A percentile compares a stretch with the other conserved stretches of the same genome.
Conservation (phyloP, 345 rosid species). For the Boechera retrofracta region DNA sequence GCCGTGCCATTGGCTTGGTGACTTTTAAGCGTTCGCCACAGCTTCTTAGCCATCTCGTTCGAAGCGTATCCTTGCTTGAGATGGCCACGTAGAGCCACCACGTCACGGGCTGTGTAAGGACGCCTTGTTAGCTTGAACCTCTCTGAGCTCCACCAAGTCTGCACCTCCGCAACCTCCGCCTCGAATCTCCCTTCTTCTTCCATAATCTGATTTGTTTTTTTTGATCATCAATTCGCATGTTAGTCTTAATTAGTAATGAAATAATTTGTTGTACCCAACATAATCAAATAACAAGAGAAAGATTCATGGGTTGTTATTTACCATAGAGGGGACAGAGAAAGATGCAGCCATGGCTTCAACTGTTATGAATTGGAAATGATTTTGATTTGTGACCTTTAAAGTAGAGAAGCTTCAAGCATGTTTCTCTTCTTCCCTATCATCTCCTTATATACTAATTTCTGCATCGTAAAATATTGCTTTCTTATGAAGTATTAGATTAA, state of each 20-base stretch:
- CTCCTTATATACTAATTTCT: constrained; percentile 46
- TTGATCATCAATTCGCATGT: neutral
- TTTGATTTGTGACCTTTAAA: constrained; percentile 34
- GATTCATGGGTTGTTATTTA: constrained; percentile 35
- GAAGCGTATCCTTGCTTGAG: constrained; percentile 82
- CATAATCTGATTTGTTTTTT: constrained; percentile 55
- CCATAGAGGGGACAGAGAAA: constrained; percentile 91
- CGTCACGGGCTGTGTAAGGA: constrained; percentile 87
- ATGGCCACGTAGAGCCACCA: constrained; percentile 84
- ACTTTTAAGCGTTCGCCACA: constrained; percentile 86
- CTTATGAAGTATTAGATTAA: neutral
- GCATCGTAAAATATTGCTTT: constrained; percentile 2
- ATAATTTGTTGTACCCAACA: neutral
- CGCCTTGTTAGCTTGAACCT: constrained; percentile 89
- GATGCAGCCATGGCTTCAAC: constrained; percentile 89
- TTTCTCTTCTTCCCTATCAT: constrained; percentile 34
- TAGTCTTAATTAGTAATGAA: neutral
- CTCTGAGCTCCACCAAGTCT: constrained; percentile 96
- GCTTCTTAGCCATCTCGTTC: constrained; percentile 87
- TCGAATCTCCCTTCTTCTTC: constrained; percentile 94
- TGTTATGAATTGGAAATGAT: constrained; percentile 25
- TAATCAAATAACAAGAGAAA: neutral
- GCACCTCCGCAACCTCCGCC: constrained; percentile 92
- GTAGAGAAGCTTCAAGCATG: constrained; percentile 46
- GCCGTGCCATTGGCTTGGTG: constrained; percentile 92